Conservation (phyloP, 2,329 filamentous ascomycete genomes). For the Drechslera avenae region DNA sequence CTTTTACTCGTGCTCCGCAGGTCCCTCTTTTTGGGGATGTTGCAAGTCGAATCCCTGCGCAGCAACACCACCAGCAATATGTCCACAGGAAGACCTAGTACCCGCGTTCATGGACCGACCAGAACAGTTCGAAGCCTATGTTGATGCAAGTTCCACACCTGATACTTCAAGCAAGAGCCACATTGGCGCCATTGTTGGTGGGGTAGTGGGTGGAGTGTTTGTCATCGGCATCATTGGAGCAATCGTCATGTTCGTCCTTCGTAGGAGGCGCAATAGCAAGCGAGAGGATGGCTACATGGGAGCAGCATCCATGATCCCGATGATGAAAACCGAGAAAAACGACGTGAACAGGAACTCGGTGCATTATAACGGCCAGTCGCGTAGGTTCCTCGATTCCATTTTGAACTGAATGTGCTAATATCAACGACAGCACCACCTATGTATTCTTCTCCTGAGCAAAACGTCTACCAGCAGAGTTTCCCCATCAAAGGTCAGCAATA, state of each 20-base stretch:
- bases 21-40: conserved; percentile 22
- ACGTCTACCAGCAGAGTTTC: conserved; percentile 18
- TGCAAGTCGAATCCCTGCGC: conserved; percentile 45
- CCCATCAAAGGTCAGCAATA: conserved; percentile 23
- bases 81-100: conserved; percentile 34
- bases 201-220: conserved; percentile 34
- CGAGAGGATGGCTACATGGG: conserved; percentile 4
- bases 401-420: conserved; percentile 8
- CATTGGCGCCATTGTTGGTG: conserved; percentile 35
- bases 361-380: conserved; percentile 27
- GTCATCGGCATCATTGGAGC: conserved; percentile 31
- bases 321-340: conserved; percentile 20
- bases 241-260: conserved; percentile 31
- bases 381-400: conserved; percentile 16
- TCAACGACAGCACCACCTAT: conserved; percentile 29
- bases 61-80: conserved; percentile 23
- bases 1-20: conserved; percentile 47
- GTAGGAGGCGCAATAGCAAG: conserved; percentile 20
- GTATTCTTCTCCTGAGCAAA: conserved; percentile 29
- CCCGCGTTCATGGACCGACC: conserved; percentile 32
- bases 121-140: conserved; percentile 27
- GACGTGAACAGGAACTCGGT: conserved; percentile 10
- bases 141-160: neutral
- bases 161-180: conserved; percentile 11
- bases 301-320: conserved; percentile 16